Evolutionary conservation across 1,139 yeast genomes (phyloP).

Genomic region (Meyerozyma carpophila): DNA sequence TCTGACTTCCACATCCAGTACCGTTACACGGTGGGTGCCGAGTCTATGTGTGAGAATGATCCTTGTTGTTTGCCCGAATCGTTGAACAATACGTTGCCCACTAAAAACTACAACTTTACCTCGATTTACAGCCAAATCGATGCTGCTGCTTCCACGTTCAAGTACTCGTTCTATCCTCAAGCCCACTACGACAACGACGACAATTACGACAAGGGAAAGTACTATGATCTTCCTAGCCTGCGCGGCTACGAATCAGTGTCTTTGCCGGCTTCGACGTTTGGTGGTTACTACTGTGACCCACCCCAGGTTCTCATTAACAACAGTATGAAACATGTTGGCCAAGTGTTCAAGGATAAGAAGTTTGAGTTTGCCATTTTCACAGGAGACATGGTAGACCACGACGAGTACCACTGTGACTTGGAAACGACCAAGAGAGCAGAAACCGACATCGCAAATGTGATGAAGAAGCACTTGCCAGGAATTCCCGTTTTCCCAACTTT

Average conservation of each 20-base stretch:
- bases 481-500: conserved; percentile 60
- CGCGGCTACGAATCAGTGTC: conserved; percentile 38
- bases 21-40: conserved; percentile 53
- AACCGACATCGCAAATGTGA: conserved; percentile 41
- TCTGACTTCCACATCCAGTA: conserved; percentile 61
- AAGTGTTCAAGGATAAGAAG: conserved; percentile 23
- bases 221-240: conserved; percentile 29
- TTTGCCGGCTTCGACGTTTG: conserved; percentile 56
- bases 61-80: conserved; percentile 40
- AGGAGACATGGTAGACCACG: conserved; percentile 67
- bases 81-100: conserved; percentile 24
- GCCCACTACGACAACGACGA: conserved; percentile 33
- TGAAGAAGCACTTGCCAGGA: conserved; percentile 49
- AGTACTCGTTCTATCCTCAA: conserved; percentile 27
- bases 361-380: conserved; percentile 64
- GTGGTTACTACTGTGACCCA: conserved; percentile 58
- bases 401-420: conserved; percentile 39
- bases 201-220: conserved; percentile 35
- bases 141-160: neutral
- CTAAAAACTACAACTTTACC: conserved; percentile 29
- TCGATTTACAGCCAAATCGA: conserved; percentile 15
- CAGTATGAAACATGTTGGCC: conserved; percentile 42
- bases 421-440: conserved; percentile 52
- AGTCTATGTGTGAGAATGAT: conserved; percentile 50
- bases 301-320: conserved; percentile 57